Evolutionary conservation across 148 eudicot species (phyloP).

Genomic region (Dianthus caryophyllus): DNA sequence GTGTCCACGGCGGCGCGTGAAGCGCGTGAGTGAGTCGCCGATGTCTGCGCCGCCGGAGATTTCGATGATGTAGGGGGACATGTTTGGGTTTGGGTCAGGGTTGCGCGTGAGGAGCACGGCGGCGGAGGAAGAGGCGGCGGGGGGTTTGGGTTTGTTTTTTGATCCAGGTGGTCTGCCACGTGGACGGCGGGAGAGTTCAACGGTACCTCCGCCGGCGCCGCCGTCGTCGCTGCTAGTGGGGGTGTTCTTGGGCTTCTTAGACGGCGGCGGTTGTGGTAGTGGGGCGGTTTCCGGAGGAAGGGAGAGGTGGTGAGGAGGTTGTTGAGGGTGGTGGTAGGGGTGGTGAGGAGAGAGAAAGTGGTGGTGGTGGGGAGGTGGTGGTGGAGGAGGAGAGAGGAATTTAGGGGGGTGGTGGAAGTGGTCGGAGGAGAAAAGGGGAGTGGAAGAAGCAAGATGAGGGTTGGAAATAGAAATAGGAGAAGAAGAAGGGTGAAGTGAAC

Average conservation of each 20-base stretch:
- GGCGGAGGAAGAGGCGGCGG: slow-evolving; percentile 31
- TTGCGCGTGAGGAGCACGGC: slow-evolving; percentile 45
- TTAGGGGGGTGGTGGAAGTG: slow-evolving; percentile 23
- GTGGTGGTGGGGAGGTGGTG: slow-evolving; percentile 16
- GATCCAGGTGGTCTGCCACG: slow-evolving; percentile 91
- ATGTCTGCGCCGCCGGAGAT: slow-evolving; percentile 44
- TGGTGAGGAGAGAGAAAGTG: slow-evolving; percentile 20
- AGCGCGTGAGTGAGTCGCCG: slow-evolving; percentile 34
- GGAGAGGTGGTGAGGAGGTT: neutral
- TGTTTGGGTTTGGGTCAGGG: slow-evolving; percentile 41
- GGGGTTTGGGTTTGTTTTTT: slow-evolving; percentile 74
- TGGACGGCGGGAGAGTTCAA: slow-evolving; percentile 58
- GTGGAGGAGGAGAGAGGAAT: slow-evolving; percentile 12
- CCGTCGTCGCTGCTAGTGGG: slow-evolving; percentile 33
- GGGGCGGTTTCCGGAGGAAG: slow-evolving; percentile 9
- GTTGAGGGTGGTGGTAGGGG: slow-evolving; percentile 17
- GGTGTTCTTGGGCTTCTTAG: slow-evolving; percentile 14
- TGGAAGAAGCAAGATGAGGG: slow-evolving; percentile 30
- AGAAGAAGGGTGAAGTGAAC: neutral
- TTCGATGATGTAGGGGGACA: slow-evolving; percentile 64
- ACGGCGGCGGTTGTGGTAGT: neutral
- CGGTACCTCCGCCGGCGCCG: slow-evolving; percentile 50
- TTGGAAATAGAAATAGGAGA: neutral
- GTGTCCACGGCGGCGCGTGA: slow-evolving; percentile 41
- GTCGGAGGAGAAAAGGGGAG: slow-evolving; percentile 19